Conservation (phyloP, 805 yeast species). For the Yamadazyma sp. region DNA sequence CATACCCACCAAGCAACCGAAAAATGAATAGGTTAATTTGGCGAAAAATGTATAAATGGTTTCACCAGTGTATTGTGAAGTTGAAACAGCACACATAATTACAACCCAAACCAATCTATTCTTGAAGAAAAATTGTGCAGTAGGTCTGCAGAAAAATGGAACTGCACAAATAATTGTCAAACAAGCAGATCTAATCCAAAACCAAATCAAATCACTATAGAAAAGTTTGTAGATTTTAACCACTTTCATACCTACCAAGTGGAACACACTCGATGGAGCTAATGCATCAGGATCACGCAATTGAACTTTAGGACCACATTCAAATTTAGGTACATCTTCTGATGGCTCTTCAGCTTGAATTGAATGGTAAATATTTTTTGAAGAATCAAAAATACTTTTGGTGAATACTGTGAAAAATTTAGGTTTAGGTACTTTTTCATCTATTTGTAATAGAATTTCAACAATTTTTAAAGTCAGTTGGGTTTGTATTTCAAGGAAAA, state of each 20-base stretch:
- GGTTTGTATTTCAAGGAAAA: slow-evolving; percentile 7
- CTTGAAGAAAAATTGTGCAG: slow-evolving; percentile 26
- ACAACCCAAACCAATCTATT: slow-evolving; percentile 29
- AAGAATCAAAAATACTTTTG: slow-evolving; percentile 8
- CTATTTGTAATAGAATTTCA: slow-evolving; percentile 8
- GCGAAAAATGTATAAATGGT: slow-evolving; percentile 23
- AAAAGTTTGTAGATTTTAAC: slow-evolving; percentile 16
- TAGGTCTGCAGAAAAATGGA: slow-evolving; percentile 24
- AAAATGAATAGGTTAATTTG: slow-evolving; percentile 23
- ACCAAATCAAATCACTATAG: slow-evolving; percentile 23
- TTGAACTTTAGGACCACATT: slow-evolving; percentile 10
- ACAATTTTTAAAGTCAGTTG: slow-evolving; percentile 2
- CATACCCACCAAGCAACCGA: slow-evolving; percentile 28
- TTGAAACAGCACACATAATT: slow-evolving; percentile 28
- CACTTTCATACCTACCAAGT: slow-evolving; percentile 18
- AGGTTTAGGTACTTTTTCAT: slow-evolving; percentile 10
- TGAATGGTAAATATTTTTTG: slow-evolving; percentile 6
- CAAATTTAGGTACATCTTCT: slow-evolving; percentile 9
- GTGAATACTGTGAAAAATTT: slow-evolving; percentile 9
- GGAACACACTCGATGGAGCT: slow-evolving; percentile 21
- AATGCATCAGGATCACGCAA: slow-evolving; percentile 27
- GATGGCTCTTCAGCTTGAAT: slow-evolving; percentile 10
- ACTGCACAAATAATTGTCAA: slow-evolving; percentile 20
- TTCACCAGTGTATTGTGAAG: slow-evolving; percentile 28
- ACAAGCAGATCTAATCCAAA: slow-evolving; percentile 26